Percentiles rank a stretch among this genome's conserved stretches.
phyloP scores from a whole-genome alignment of 2,329 filamentous ascomycete genomes.

The Pseudopithomyces chartarum region DNA sequence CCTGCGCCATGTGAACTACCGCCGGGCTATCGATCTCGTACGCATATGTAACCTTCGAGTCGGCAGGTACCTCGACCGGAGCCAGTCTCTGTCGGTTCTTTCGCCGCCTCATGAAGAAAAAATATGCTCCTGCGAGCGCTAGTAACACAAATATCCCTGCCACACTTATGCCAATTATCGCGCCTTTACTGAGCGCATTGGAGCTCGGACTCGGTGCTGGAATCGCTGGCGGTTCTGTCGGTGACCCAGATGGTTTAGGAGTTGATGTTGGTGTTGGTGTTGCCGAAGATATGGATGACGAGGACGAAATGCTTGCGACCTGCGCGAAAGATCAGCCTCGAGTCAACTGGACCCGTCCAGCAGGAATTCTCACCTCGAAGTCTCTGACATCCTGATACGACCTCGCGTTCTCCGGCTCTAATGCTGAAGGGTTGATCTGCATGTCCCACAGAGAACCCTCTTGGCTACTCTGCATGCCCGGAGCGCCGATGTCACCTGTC shows the following conservation, averaged over 20 bases:
- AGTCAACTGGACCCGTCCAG: background rate
- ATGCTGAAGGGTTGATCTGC: constrained; percentile 13
- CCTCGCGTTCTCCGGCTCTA: background rate
- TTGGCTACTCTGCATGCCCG: constrained; percentile 13
- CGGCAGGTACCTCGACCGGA: background rate
- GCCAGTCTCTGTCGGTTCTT: background rate
- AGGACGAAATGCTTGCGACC: background rate
- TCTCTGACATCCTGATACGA: constrained; percentile 5
- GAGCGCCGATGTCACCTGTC: background rate
- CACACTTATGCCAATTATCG: constrained; percentile 17
- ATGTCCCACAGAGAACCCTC: constrained; percentile 16
- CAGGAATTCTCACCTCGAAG: background rate
- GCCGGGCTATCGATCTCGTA: background rate
- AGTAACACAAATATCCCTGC: constrained; percentile 6
- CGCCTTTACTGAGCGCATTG: constrained; percentile 11
- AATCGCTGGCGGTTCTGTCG: too few relatives aligned
- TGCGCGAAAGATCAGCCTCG: background rate
- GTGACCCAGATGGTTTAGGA: too few relatives aligned
- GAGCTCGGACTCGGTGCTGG: background rate
- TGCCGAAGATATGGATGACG: background rate
- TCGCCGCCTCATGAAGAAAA: constrained; percentile 3
- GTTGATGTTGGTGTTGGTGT: background rate
- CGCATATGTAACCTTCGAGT: background rate
- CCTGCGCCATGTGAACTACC: background rate
- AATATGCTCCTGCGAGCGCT: background rate